Conservation (phyloP, 495 filamentous ascomycete genomes). For the Cryomyces antarcticus region DNA sequence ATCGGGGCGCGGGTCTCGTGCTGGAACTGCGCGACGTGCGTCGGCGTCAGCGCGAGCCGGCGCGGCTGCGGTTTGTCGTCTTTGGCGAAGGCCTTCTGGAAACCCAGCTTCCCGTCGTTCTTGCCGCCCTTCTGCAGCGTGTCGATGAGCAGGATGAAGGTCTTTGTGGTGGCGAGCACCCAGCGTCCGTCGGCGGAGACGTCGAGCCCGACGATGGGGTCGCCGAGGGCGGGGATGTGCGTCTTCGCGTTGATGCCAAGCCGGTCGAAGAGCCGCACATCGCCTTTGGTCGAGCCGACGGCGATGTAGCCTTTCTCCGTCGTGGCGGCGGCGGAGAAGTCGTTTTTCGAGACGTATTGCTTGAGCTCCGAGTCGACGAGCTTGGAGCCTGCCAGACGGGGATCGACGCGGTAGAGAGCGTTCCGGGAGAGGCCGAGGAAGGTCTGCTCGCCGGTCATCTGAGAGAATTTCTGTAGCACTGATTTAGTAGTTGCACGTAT, state of each 20-base stretch:
- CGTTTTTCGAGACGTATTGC: constrained; percentile 89
- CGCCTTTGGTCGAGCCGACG: constrained; percentile 91
- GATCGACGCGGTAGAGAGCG: constrained; percentile 84
- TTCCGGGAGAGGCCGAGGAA: constrained; percentile 86
- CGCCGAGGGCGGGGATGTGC: constrained; percentile 83
- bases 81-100: constrained; percentile 82
- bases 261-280: constrained; percentile 90
- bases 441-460: constrained; percentile 89
- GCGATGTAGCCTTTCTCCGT: constrained; percentile 93
- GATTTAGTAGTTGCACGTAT: constrained; percentile 3
- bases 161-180: constrained; percentile 85
- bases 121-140: constrained; percentile 79
- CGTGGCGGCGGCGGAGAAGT: constrained; percentile 82
- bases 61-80: constrained; percentile 85
- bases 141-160: constrained; percentile 87
- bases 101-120: constrained; percentile 93
- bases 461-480: constrained; percentile 59
- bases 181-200: constrained; percentile 87
- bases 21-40: constrained; percentile 89
- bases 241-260: constrained; percentile 96
- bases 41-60: constrained; percentile 67
- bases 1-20: constrained; percentile 77
- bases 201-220: constrained; percentile 86
- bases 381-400: constrained; percentile 75
- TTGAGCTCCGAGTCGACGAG: constrained; percentile 83